These are phyloP conservation scores for Thamnidium elegans DNA, from an alignment of 192 early-diverging fungal species.

Conservation along the genomic window DNA sequence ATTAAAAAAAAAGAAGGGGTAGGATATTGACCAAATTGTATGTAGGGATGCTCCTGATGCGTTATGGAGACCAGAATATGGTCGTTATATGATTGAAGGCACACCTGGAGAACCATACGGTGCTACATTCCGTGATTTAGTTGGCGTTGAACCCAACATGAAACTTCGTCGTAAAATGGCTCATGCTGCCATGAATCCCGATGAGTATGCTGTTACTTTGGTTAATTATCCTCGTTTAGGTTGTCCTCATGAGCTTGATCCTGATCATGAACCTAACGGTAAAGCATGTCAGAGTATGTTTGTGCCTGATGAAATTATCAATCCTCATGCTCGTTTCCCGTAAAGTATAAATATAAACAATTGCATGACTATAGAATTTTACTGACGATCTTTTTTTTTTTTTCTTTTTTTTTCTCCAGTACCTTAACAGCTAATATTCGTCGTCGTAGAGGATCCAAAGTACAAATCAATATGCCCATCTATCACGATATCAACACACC, in stretches of 20 bases:
- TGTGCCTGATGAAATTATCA: conserved; percentile 92
- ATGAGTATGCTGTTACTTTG: conserved; percentile 79
- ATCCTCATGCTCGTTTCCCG: conserved; percentile 91
- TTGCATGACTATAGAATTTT: background rate
- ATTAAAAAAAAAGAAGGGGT: background rate
- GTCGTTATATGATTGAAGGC: conserved; percentile 95
- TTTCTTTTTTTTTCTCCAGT: conserved; percentile 26
- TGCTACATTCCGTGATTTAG: conserved; percentile 71
- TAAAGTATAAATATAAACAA: conserved; percentile 36
- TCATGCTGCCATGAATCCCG: conserved; percentile 50
- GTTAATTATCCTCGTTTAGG: conserved; percentile 93
- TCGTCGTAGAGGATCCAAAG: conserved; percentile 87
- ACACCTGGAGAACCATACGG: conserved; percentile 93
- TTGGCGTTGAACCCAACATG: conserved; percentile 91
- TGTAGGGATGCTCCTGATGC: conserved; percentile 40
- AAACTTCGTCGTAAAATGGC: conserved; percentile 70
- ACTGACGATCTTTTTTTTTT: background rate
- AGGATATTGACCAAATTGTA: background rate
- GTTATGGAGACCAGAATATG: conserved; percentile 96
- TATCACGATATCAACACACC: conserved; percentile 91
- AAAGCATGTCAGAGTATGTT: conserved; percentile 81
- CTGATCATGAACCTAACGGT: conserved; percentile 64
- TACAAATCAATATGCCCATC: conserved; percentile 94
- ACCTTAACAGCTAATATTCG: conserved; percentile 95
- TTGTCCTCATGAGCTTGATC: conserved; percentile 65